Percentiles rank a stretch among this genome's conserved stretches.
Evolutionary conservation across 164 flowering plant species (phyloP).

Genomic region (Aristolochia contorta): DNA sequence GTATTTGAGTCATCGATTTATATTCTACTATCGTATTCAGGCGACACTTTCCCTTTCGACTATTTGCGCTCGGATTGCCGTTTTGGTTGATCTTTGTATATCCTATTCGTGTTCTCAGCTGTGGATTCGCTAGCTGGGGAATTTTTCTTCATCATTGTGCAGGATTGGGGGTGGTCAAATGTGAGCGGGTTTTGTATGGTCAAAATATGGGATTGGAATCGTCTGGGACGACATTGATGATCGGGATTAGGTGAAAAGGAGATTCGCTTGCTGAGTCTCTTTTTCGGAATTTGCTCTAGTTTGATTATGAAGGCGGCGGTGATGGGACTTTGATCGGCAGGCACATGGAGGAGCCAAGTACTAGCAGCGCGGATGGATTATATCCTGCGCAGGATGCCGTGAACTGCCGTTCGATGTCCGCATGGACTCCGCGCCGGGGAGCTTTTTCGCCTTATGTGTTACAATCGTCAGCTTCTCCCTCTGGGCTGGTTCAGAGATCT

Average conservation of each 20-base stretch:
- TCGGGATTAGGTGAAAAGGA: background rate
- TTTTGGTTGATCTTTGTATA: too few relatives aligned
- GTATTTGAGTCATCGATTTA: too few relatives aligned
- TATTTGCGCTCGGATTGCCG: too few relatives aligned
- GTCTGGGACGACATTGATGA: constrained; percentile 18
- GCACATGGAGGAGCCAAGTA: constrained; percentile 50
- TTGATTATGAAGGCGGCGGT: background rate
- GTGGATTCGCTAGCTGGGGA: too few relatives aligned
- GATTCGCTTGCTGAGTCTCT: background rate
- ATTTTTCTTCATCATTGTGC: too few relatives aligned
- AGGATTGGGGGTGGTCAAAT: background rate
- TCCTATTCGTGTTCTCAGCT: too few relatives aligned
- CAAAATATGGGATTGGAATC: constrained; percentile 55
- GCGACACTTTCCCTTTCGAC: too few relatives aligned
- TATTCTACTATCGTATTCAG: too few relatives aligned
- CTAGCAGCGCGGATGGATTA: constrained; percentile 20
- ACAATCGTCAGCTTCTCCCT: background rate
- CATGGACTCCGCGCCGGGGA: constrained; percentile 49
- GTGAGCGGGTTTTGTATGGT: background rate
- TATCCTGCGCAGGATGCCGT: background rate
- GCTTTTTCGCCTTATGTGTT: constrained; percentile 38
- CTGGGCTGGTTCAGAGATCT: constrained; percentile 19
- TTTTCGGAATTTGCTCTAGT: background rate
- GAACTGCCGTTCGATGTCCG: constrained; percentile 3
- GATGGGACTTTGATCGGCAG: constrained; percentile 5